Conservation (phyloP, 345 rosid genomes). For the Citrus maxima region DNA sequence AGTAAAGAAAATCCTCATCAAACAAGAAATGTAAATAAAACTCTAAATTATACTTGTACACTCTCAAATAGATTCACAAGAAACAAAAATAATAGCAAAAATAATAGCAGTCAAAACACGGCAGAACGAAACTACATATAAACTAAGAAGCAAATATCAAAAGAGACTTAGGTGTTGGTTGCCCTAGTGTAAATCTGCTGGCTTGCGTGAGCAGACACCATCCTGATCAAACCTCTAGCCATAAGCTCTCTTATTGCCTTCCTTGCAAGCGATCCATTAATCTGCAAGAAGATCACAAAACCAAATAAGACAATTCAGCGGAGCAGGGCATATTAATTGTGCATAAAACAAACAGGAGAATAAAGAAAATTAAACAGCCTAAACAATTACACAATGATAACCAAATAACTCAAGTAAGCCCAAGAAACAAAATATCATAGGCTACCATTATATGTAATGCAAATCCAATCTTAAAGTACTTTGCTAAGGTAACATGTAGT, state of each 20-base stretch:
- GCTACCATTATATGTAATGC: no score
- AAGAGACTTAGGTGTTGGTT: conserved; percentile 24
- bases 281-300: not conserved
- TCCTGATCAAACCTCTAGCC: conserved; percentile 37
- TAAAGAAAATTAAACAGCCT: not conserved
- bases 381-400: not conserved
- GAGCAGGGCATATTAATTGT: not conserved
- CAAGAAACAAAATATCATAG: not conserved
- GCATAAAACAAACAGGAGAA: no score
- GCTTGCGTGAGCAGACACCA: conserved; percentile 37
- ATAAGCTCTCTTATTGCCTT: conserved; percentile 34
- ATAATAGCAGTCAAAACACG: not conserved
- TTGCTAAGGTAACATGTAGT: not conserved
- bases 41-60: not conserved
- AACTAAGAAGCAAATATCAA: not conserved
- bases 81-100: not conserved
- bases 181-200: conserved; percentile 42
- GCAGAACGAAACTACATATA: not conserved
- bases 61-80: not conserved
- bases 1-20: not conserved
- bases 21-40: not conserved
- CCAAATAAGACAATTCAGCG: not conserved
- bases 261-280: conserved; percentile 35
- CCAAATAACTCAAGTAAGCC: not conserved
- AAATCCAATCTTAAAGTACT: not conserved